Percentiles rank a stretch among this genome's conserved stretches.
Conservation (phyloP, 345 rosid species). For the Acer negundo region DNA sequence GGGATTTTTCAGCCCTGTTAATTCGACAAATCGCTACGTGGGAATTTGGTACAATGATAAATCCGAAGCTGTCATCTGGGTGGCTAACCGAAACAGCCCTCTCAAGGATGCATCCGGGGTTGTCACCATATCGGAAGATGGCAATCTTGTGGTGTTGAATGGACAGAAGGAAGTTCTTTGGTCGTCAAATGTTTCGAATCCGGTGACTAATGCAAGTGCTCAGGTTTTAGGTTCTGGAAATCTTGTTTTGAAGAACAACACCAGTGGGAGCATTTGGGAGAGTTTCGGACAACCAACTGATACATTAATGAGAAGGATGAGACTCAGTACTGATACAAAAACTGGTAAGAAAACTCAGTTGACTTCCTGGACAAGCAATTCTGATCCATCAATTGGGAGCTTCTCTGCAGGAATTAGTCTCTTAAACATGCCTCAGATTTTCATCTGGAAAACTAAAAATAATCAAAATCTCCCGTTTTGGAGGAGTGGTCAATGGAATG, state of each 20-base stretch:
- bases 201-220: constrained; percentile 26
- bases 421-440: constrained; percentile 31
- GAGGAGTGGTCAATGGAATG: constrained; percentile 45
- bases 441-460: constrained; percentile 42
- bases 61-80: constrained; percentile 26
- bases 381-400: constrained; percentile 61
- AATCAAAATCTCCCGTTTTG: constrained; percentile 21
- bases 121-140: constrained; percentile 27
- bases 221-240: constrained; percentile 42
- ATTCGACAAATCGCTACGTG: constrained; percentile 23
- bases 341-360: constrained; percentile 35
- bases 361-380: constrained; percentile 47
- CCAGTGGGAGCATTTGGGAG: constrained; percentile 44
- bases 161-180: constrained; percentile 30
- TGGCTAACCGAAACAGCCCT: constrained; percentile 34
- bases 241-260: constrained; percentile 25
- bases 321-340: constrained; percentile 21
- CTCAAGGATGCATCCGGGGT: constrained; percentile 34
- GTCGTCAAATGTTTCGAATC: constrained; percentile 38
- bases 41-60: constrained; percentile 37
- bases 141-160: constrained; percentile 37
- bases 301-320: constrained; percentile 41
- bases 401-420: constrained; percentile 41
- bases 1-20: constrained; percentile 38
- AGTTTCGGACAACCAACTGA: constrained; percentile 52